Evolutionary conservation across 345 rosid genomes (phyloP).

Genomic region (Acer campestre): DNA sequence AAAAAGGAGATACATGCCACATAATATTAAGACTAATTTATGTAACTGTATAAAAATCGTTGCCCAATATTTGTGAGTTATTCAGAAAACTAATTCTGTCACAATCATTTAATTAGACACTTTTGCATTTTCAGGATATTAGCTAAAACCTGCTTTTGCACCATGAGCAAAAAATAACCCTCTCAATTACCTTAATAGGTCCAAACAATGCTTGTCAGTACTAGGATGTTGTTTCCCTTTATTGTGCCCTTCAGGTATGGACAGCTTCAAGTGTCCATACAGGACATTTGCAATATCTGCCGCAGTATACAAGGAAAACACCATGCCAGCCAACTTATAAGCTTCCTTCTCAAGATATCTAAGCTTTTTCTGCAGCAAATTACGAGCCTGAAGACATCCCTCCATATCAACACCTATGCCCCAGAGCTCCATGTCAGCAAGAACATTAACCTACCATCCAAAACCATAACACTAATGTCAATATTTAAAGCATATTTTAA

Average conservation of each 20-base stretch:
- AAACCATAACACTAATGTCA: conserved; percentile 19
- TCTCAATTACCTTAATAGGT: conserved; percentile 65
- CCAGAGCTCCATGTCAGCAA: conserved; percentile 96
- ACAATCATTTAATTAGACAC: neutral
- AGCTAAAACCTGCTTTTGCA: neutral
- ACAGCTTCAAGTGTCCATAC: conserved; percentile 77
- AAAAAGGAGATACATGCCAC: neutral
- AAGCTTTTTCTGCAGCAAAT: conserved; percentile 66
- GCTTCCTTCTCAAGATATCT: conserved; percentile 85
- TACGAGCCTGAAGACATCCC: conserved; percentile 77
- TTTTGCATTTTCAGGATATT: neutral
- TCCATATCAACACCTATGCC: conserved; percentile 95
- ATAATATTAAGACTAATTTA: neutral
- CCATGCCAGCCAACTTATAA: conserved; percentile 76
- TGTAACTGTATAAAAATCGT: neutral
- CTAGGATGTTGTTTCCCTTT: conserved; percentile 92
- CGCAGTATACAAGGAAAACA: conserved; percentile 73
- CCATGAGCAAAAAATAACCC: conserved; percentile 3
- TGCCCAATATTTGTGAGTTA: neutral
- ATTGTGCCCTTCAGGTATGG: conserved; percentile 56
- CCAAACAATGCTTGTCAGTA: conserved; percentile 89
- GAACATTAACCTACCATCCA: conserved; percentile 70
- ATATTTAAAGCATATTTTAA: neutral
- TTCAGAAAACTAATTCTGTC: conserved; percentile 4
- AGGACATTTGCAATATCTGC: conserved; percentile 94